A percentile compares a stretch with the other conserved stretches of the same genome.
These are phyloP conservation scores for Fonsecaea monophora DNA, from an alignment of 2,329 filamentous ascomycete species.

Conservation along the genomic window DNA sequence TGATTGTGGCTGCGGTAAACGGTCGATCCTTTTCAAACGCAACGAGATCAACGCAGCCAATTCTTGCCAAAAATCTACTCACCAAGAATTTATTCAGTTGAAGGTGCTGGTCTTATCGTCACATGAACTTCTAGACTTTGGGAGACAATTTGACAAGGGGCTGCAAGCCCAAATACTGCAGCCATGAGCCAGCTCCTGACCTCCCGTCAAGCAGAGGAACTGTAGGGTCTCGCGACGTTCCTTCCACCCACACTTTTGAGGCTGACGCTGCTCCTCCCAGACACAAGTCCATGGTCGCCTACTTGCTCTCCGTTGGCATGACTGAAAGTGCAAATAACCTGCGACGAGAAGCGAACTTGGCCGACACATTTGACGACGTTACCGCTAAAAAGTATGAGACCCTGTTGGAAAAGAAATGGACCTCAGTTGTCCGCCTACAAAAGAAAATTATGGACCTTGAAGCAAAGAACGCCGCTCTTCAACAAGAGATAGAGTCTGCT, in stretches of 20 bases:
- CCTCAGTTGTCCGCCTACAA: conserved; percentile 88
- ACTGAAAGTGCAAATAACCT: conserved; percentile 72
- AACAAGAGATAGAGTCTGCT: conserved; percentile 82
- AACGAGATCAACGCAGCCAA: not conserved
- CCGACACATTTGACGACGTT: conserved; percentile 75
- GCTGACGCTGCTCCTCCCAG: conserved; percentile 54
- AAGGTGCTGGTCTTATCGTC: not conserved
- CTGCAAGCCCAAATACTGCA: conserved; percentile 22
- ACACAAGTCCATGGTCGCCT: conserved; percentile 93
- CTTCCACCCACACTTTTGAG: conserved; percentile 13
- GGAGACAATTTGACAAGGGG: conserved; percentile 14
- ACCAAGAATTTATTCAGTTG: not conserved
- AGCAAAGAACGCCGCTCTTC: conserved; percentile 72
- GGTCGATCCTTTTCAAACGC: not conserved
- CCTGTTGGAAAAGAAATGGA: conserved; percentile 97
- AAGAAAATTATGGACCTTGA: conserved; percentile 99
- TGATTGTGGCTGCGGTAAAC: not conserved
- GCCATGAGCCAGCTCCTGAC: conserved; percentile 78
- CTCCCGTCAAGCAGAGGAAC: conserved; percentile 82
- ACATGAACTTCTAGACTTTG: conserved; percentile 27
- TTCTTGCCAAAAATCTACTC: not conserved
- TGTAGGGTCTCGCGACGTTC: conserved; percentile 64
- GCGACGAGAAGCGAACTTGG: conserved; percentile 76
- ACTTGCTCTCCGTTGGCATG: conserved; percentile 76
- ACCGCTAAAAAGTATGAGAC: conserved; percentile 95